Base-by-base conservation (phyloP, 345 rosid genomes). In the Durio zibethinus region DNA sequence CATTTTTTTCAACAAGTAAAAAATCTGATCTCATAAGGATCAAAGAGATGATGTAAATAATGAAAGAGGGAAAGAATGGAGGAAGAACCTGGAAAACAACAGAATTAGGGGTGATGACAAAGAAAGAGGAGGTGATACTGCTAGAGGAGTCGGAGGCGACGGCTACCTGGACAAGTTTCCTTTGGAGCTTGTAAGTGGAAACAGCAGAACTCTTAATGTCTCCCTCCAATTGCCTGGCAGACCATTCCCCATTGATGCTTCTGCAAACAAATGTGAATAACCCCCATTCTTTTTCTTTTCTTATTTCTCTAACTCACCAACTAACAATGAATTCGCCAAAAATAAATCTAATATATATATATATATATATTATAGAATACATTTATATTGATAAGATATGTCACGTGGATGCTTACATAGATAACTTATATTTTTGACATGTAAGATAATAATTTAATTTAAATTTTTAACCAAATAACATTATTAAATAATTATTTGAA, bases 81-180 rank as follows among this genome's bases (percentile, higher is more conserved):
- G 7, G 0, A 31, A 3, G 7, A 16, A 94, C 98, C 97, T 91
- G 97, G 77, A 78, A 94, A 67, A 94, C 92, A 69, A 85, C 98
- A 53, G 98, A 94, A 42, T 84, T 78, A 33, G 98, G 98, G 21
- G 88, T 75, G 77, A 94, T 47, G 47, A 83, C 80, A 25, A 97
- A 85, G 89, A 94, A 94, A 12, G 98, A 92, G 54, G 93, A 90
- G 85, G 86, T 94, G 27, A 94, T 93, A 15, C 92, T 91, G 0
- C 97, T 97, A 33, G 95, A 88, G 4, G 90, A 86, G 82, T 87
- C 97, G 18, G 81, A 12, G 45, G 93, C 73, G 83, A 80, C 80
- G 77, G 90, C 93, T 10, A 90, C 72, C 75, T 90, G 89, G 63
- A 92, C 98, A 76, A 94, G 93, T 81, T 93, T 89, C 73, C 98